These are phyloP conservation scores for Camelina hispida DNA, from an alignment of 345 rosid genomes.

Conservation along the genomic window DNA sequence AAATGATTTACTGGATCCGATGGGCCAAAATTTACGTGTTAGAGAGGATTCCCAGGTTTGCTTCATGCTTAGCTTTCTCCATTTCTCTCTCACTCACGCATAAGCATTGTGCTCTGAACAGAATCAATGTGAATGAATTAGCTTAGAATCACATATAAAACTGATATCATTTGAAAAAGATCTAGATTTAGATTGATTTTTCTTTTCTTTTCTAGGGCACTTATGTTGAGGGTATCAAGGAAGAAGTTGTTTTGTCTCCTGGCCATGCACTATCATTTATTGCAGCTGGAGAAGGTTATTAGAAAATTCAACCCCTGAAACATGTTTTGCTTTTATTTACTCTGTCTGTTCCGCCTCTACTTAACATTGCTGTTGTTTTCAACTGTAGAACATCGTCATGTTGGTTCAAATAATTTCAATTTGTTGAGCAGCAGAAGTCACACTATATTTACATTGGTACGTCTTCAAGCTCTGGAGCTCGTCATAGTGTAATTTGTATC, in stretches of 20 bases:
- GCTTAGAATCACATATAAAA: neutral
- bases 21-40: conserved; percentile 97
- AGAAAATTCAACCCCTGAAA: conserved; percentile 6
- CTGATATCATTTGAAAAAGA: neutral
- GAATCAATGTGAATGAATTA: neutral
- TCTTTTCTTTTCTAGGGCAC: conserved; percentile 68
- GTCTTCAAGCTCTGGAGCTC: conserved; percentile 35
- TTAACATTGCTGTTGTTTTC: conserved; percentile 34
- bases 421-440: conserved; percentile 98
- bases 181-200: conserved; percentile 8
- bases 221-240: conserved; percentile 98
- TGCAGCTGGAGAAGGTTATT: conserved; percentile 98
- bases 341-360: conserved; percentile 15
- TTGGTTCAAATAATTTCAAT: conserved; percentile 99
- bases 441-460: conserved; percentile 96
- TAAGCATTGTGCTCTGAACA: conserved; percentile 3
- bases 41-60: conserved; percentile 99
- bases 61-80: conserved; percentile 28
- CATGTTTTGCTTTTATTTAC: conserved; percentile 9
- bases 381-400: conserved; percentile 96
- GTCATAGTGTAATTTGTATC: neutral
- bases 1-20: conserved; percentile 99
- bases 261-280: conserved; percentile 98
- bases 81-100: conserved; percentile 2
- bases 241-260: conserved; percentile 98